Evolutionary conservation across 148 eudicot species (phyloP).

Genomic region (Vaccinium vitisidaea): DNA sequence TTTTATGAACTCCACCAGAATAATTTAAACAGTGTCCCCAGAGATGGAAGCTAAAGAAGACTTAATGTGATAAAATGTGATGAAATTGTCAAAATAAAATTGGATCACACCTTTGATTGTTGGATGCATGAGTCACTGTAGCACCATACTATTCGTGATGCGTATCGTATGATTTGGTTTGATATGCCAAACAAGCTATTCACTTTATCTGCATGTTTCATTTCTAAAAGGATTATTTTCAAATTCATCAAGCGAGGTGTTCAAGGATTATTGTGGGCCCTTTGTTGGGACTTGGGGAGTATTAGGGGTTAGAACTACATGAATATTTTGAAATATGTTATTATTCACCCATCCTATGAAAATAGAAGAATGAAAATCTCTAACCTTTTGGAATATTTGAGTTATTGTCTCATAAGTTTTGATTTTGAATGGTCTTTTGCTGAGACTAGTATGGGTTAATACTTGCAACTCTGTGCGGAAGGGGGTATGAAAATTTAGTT

Average conservation of each 20-base stretch:
- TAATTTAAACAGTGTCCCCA: too few relatives aligned
- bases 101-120: too few relatives aligned
- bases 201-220: neutral
- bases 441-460: neutral
- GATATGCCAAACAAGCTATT: neutral
- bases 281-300: neutral
- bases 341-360: neutral
- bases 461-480: neutral
- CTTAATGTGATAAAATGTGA: too few relatives aligned
- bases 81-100: too few relatives aligned
- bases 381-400: neutral
- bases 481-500: neutral
- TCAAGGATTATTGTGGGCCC: neutral
- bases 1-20: too few relatives aligned
- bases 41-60: too few relatives aligned
- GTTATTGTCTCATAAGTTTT: neutral
- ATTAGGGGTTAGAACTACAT: neutral
- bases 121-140: neutral
- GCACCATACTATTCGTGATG: neutral
- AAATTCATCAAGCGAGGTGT: neutral
- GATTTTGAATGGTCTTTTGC: neutral
- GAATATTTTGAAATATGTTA: neutral
- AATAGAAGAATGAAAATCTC: neutral
- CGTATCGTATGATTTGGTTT: neutral
- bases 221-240: neutral